Evolutionary conservation across 331 rosid species (phyloP), one percentile per base, ranked within the genome.

Genomic region (Pyrus hybrid): DNA sequence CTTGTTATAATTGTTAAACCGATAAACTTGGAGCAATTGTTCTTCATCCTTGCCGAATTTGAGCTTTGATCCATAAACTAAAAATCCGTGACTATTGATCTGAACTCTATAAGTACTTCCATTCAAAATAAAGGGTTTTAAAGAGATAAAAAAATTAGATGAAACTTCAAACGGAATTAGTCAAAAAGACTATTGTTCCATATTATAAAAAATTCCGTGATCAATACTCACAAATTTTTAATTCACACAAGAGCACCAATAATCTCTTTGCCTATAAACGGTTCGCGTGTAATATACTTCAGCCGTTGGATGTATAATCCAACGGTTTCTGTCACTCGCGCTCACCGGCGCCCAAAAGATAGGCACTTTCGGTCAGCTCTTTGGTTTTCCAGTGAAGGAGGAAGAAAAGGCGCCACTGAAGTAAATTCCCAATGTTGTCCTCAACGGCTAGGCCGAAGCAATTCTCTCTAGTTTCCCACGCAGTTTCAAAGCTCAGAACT

Each of bases 401-500:
- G 14, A 61, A 61, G 33, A 13, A 54, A 53, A 61, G 33, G 51
- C 6, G 18, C 51, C 65, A 25, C 28, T 2, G 65, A 14, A 61
- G 32, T 32, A 30, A 8, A 28, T 14, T 33, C 20, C 20, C 68
- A 16, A 72, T 72, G 76, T 35, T 58, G 76, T 37, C 37, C 21
- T 9, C 68, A 8, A 60, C 66, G 37, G 41, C 8, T 9, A 32
- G 26, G 6, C 5, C 41, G 20, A 37, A 58, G 18, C 56, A 58
- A 37, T n/a, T 72, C 57, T 23, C 68, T 18, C 76, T 9, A 58
- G 21, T 23, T 60, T 60, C 57, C 68, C 68, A 16, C 25, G 21
- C 14, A 58, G 33, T 72, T 72, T 72, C 76, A 16, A 72, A 60
- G 37, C 11, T 72, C 57, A 23, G 76, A 72, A 58, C 68, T 72